Percentiles rank a stretch among this genome's conserved stretches.
phyloP scores from a whole-genome alignment of 2,329 filamentous ascomycete genomes.

The Ophiostoma pallidulum region DNA sequence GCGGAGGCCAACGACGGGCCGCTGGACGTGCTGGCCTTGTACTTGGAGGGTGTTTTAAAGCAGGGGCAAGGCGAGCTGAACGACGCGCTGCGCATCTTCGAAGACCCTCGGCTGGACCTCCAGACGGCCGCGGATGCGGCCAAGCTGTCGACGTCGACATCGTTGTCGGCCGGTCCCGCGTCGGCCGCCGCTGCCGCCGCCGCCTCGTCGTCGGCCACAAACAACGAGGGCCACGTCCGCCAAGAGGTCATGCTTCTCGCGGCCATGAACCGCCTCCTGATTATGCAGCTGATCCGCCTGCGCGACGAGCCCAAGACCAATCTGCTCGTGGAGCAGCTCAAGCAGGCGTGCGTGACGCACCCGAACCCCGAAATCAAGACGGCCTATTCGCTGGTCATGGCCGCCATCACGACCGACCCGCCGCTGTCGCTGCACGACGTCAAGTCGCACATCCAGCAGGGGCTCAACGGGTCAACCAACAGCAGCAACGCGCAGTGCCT shows the following conservation, averaged over 20 bases:
- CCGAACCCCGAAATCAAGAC: constrained; percentile 66
- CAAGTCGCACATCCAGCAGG: constrained; percentile 67
- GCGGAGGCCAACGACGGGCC: constrained; percentile 33
- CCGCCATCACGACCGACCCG: constrained; percentile 54
- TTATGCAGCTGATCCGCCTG: constrained; percentile 54
- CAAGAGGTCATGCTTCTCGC: constrained; percentile 59
- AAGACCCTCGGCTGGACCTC: constrained; percentile 49
- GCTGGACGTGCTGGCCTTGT: constrained; percentile 50
- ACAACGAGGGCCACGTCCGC: constrained; percentile 29
- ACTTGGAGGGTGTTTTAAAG: constrained; percentile 64
- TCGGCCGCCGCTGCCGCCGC: constrained; percentile 18
- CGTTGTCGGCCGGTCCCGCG: not conserved
- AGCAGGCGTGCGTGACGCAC: constrained; percentile 58
- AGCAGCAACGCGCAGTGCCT: constrained; percentile 70
- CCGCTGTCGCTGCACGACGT: constrained; percentile 61
- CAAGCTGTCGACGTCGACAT: constrained; percentile 22
- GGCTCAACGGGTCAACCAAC: constrained; percentile 58
- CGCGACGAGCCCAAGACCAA: constrained; percentile 49
- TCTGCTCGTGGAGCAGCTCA: constrained; percentile 54
- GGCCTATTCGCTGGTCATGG: constrained; percentile 66
- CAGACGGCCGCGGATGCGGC: constrained; percentile 18
- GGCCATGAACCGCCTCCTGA: constrained; percentile 60
- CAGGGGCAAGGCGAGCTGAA: constrained; percentile 68
- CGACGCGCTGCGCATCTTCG: constrained; percentile 58
- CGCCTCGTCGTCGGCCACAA: constrained; percentile 21